Base-by-base conservation (phyloP, 2,329 filamentous ascomycete genomes). In the Aspergillus sp. region DNA sequence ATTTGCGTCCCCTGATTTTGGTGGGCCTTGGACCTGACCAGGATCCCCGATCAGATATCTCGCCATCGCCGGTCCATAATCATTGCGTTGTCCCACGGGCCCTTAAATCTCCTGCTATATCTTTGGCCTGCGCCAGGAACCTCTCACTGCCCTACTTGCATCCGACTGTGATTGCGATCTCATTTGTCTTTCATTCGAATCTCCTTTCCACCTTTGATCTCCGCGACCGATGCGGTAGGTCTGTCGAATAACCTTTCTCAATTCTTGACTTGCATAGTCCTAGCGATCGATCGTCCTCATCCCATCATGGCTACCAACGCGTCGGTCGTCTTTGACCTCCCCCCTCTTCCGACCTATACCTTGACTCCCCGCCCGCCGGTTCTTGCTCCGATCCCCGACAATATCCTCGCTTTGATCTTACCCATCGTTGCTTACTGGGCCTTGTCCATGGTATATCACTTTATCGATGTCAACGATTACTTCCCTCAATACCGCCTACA, bases 401-500 rank as follows among this genome's bases (percentile, higher is more conserved):
- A 90, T 71, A 87, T 90, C 77, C 81, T 96, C 27, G 86, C 90
- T 49, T 82, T 96, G 61, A 76, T 93, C 50, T 80, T 90, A 13
- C 93, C 93, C 30, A 84, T 97, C 62, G 74, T 91, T 69, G 90
- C 89, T 60, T 99, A 99, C 83, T 99, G 95, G 95, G 78, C 81
- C 21, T 79, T 96, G 32, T 98, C 94, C 19, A 78, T 91, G 74
- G 79, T 94, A 73, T 99, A 96, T 81, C 94, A 98, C 81, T 73
- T 88, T 68, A 88, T 98, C 71, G 95, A 99, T 78, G 82, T 88
- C 60, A 88, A 88, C 78, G 91, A 97, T 75, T 80, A 94, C 39
- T 96, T 94, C 75, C 89, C 93, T 17, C 87, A 96, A 70, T 97
- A 98, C 79, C 90, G 95, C 64, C 83, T 99, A 44, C 95, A 99